A percentile compares a stretch with the other conserved stretches of the same genome.
Evolutionary conservation across 139 green algal genomes (phyloP).

Genomic region (Monoraphidium neglectum): DNA sequence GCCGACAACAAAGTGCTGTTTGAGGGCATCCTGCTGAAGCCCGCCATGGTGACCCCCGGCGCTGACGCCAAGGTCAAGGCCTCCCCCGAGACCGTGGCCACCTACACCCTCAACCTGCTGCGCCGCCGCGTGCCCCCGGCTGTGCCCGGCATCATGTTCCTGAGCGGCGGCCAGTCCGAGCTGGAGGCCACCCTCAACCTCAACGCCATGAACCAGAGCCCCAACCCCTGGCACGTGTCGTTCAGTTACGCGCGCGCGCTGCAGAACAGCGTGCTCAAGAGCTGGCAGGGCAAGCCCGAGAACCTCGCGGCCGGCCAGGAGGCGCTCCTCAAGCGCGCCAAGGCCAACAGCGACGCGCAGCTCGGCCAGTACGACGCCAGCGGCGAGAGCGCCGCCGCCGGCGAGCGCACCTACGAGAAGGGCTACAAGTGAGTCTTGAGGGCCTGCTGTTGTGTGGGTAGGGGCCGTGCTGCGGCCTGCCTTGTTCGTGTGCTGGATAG

Average conservation of each 20-base stretch:
- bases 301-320: constrained; percentile 89
- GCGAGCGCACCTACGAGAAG: constrained; percentile 94
- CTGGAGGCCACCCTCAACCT: constrained; percentile 99
- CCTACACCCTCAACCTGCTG: constrained; percentile 96
- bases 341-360: constrained; percentile 96
- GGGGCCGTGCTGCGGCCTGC: neutral
- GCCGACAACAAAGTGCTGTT: constrained; percentile 97
- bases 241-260: constrained; percentile 99
- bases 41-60: constrained; percentile 98
- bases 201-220: constrained; percentile 99
- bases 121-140: constrained; percentile 95
- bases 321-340: constrained; percentile 91
- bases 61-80: constrained; percentile 78
- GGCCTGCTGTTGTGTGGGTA: neutral
- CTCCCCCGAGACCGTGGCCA: constrained; percentile 85
- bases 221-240: constrained; percentile 99
- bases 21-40: constrained; percentile 99
- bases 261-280: constrained; percentile 90
- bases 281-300: constrained; percentile 83
- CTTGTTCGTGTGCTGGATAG: no score
- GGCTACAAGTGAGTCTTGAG: constrained; percentile 2
- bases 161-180: constrained; percentile 98
- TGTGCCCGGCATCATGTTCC: constrained; percentile 99
- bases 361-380: constrained; percentile 93
- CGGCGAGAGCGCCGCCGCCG: constrained; percentile 70